These are phyloP conservation scores for Metarhizium guizhouense DNA, from an alignment of 2,329 filamentous ascomycete species.

Conservation along the genomic window DNA sequence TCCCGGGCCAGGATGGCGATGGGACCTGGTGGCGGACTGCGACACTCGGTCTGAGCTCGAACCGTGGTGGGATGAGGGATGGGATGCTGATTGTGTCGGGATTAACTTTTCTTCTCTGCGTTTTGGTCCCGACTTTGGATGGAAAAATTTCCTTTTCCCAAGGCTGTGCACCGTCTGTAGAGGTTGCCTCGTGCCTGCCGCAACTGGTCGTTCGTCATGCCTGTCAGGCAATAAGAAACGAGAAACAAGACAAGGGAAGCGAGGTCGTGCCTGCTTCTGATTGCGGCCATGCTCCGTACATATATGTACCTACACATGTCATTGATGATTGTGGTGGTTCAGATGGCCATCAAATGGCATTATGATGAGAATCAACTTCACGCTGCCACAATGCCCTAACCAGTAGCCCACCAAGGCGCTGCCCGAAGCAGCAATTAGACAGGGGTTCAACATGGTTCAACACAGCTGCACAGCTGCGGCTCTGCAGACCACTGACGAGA, in stretches of 20 bases:
- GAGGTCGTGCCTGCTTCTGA: neutral
- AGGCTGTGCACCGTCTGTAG: neutral
- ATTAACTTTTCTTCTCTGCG: too few species aligned
- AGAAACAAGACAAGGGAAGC: neutral
- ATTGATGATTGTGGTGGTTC: neutral
- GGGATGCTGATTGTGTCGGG: neutral
- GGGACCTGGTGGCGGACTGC: neutral
- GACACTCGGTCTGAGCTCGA: neutral
- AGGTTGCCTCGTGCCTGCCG: neutral
- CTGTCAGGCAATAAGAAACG: neutral
- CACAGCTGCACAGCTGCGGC: neutral
- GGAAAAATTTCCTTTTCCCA: neutral
- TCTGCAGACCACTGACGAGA: conserved; percentile 1
- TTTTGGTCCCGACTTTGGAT: neutral
- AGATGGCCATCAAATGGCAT: neutral
- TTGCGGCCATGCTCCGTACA: neutral
- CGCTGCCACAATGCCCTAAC: neutral
- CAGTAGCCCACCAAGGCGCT: neutral
- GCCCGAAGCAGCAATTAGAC: neutral
- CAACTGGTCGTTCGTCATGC: neutral
- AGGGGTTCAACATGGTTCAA: neutral
- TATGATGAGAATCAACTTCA: too few species aligned
- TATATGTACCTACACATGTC: too few species aligned
- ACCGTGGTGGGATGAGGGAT: neutral
- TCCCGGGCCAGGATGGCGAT: neutral